phyloP scores from a whole-genome alignment of 257 asterid genomes.

The Cynanchum wilfordii region DNA sequence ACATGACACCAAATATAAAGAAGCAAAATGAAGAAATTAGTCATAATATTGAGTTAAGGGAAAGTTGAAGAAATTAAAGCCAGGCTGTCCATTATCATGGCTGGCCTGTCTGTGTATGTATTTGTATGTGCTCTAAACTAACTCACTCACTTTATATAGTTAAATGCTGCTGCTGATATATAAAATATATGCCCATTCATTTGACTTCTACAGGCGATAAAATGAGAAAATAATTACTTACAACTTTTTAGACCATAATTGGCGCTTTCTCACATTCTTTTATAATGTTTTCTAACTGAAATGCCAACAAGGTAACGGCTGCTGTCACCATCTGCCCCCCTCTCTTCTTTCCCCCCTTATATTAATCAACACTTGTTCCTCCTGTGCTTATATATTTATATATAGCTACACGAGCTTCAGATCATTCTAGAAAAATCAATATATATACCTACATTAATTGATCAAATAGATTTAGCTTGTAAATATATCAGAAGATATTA shows the following conservation, averaged over 20 bases:
- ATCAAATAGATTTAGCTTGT: no score
- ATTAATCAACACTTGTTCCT: no score
- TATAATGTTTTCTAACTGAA: slow-evolving; percentile 21
- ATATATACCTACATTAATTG: slow-evolving; percentile 9
- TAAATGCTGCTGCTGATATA: no score
- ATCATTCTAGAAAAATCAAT: slow-evolving; percentile 6
- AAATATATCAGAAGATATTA: no score
- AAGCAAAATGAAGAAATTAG: not conserved
- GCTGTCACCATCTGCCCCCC: slow-evolving; percentile 26
- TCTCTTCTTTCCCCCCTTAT: not conserved
- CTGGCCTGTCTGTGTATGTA: not conserved
- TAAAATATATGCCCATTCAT: not conserved
- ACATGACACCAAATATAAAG: no score
- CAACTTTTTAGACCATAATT: slow-evolving; percentile 1
- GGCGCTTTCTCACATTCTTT: slow-evolving; percentile 10
- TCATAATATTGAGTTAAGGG: not conserved
- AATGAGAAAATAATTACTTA: not conserved
- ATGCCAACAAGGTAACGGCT: slow-evolving; percentile 36
- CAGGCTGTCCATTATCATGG: slow-evolving; percentile 12
- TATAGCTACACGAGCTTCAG: not conserved
- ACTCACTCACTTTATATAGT: no score
- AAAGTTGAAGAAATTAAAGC: slow-evolving; percentile 5
- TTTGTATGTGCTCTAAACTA: not conserved
- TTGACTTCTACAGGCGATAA: slow-evolving; percentile 5
- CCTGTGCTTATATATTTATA: not conserved